Evolutionary conservation across 2,329 filamentous ascomycete genomes (phyloP).

Genomic region (Penicillium sp.): DNA sequence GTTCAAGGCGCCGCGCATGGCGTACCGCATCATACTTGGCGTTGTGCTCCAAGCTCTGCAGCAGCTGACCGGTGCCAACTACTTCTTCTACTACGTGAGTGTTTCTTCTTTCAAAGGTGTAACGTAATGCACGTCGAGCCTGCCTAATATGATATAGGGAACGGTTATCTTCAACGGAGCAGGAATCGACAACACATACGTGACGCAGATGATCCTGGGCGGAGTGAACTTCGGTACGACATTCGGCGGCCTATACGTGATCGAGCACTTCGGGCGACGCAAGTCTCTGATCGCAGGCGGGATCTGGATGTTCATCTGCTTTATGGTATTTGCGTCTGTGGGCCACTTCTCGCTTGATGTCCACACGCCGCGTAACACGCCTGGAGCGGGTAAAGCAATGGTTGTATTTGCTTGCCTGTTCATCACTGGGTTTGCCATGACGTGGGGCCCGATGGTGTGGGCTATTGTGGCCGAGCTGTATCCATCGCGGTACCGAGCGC

Average conservation of each 20-base stretch:
- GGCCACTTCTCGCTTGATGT: constrained; percentile 47
- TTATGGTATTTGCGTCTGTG: constrained; percentile 63
- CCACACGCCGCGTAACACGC: constrained; percentile 42
- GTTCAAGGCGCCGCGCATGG: constrained; percentile 46
- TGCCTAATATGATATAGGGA: constrained; percentile 50
- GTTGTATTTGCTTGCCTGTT: constrained; percentile 70
- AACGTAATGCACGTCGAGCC: not conserved
- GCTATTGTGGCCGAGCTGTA: constrained; percentile 46
- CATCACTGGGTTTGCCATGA: constrained; percentile 66
- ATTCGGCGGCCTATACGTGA: constrained; percentile 65
- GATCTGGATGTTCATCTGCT: constrained; percentile 64
- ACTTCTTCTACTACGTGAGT: constrained; percentile 55
- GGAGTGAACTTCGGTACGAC: constrained; percentile 67
- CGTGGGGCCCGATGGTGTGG: constrained; percentile 63
- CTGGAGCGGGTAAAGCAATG: constrained; percentile 61
- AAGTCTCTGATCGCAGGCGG: constrained; percentile 65
- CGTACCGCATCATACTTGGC: constrained; percentile 44
- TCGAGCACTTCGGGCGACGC: constrained; percentile 66
- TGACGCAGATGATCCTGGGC: constrained; percentile 64
- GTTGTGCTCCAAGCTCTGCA: constrained; percentile 45
- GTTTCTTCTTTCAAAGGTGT: too few relatives aligned
- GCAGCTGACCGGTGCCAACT: constrained; percentile 48
- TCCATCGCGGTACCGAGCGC: constrained; percentile 56
- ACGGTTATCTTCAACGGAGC: constrained; percentile 57
- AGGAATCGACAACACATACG: constrained; percentile 62